Percentiles rank a stretch among this genome's conserved stretches.
Evolutionary conservation across 2,329 filamentous ascomycete genomes (phyloP).

Genomic region (Aspergillus texensis): DNA sequence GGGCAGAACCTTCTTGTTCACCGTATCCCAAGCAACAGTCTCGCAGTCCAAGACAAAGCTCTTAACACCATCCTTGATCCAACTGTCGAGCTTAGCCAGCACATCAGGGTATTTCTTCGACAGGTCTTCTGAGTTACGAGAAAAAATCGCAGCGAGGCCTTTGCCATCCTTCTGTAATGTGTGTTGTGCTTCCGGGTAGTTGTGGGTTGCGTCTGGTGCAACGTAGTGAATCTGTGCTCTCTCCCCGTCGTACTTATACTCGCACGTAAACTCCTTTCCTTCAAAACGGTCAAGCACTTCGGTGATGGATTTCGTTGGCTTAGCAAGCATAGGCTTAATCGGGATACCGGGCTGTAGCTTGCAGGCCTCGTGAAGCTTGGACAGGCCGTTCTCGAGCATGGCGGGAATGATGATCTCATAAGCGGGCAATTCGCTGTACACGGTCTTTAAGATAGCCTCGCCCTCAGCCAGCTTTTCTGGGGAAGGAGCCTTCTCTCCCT

Average conservation of each 20-base stretch:
- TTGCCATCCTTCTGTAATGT: slow-evolving; percentile 66
- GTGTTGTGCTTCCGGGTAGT: slow-evolving; percentile 65
- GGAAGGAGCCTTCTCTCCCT: slow-evolving; percentile 68
- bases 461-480: slow-evolving; percentile 79
- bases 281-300: slow-evolving; percentile 97
- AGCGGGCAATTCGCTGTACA: slow-evolving; percentile 91
- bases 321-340: slow-evolving; percentile 97
- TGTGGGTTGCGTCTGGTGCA: slow-evolving; percentile 72
- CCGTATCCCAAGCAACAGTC: slow-evolving; percentile 94
- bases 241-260: slow-evolving; percentile 99
- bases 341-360: slow-evolving; percentile 92
- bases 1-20: slow-evolving; percentile 90
- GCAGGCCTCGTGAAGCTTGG: slow-evolving; percentile 79
- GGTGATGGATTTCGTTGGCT: slow-evolving; percentile 96
- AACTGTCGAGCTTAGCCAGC: slow-evolving; percentile 79
- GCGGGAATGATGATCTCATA: slow-evolving; percentile 94
- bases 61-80: slow-evolving; percentile 87
- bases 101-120: slow-evolving; percentile 99
- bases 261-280: slow-evolving; percentile 92
- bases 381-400: slow-evolving; percentile 83
- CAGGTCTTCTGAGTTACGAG: slow-evolving; percentile 92
- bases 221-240: slow-evolving; percentile 98
- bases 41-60: slow-evolving; percentile 99
- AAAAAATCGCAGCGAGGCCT: slow-evolving; percentile 91
- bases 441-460: slow-evolving; percentile 82